These are phyloP conservation scores for Ganoderma sinense DNA, from an alignment of 1,284 basidiomycete genomes.

Conservation along the genomic window DNA sequence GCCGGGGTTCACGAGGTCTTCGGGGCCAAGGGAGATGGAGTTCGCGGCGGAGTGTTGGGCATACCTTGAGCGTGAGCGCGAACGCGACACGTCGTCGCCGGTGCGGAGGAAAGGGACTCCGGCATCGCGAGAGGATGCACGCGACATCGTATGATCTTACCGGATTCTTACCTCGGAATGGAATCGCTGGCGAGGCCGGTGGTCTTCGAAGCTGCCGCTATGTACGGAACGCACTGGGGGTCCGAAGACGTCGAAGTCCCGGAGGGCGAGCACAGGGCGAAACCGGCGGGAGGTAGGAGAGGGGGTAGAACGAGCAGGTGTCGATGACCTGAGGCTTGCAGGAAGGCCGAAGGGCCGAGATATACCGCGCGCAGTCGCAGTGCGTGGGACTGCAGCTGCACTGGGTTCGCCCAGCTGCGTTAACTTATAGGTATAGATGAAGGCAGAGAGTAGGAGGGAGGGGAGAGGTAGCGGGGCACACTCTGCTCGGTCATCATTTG, in stretches of 20 bases:
- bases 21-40: constrained; percentile 39
- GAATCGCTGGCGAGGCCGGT: not conserved
- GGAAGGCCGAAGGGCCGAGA: not conserved
- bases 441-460: not conserved
- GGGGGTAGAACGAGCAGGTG: not conserved
- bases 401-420: no score
- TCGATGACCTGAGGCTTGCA: not conserved
- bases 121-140: constrained; percentile 23
- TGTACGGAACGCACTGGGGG: not conserved
- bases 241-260: not conserved
- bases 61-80: constrained; percentile 32
- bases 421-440: not conserved
- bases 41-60: constrained; percentile 32
- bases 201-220: not conserved
- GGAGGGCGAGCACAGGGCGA: not conserved
- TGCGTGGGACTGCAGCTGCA: not conserved
- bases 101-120: constrained; percentile 20
- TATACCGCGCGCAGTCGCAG: not conserved
- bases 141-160: constrained; percentile 21
- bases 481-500: not conserved
- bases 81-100: constrained; percentile 25
- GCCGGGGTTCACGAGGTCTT: constrained; percentile 47
- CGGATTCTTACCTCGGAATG: not conserved
- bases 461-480: not conserved
- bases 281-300: not conserved